Evolutionary conservation across 345 rosid species (phyloP), one percentile per base, ranked within the genome.

Genomic region (Eucalyptus regnans): DNA sequence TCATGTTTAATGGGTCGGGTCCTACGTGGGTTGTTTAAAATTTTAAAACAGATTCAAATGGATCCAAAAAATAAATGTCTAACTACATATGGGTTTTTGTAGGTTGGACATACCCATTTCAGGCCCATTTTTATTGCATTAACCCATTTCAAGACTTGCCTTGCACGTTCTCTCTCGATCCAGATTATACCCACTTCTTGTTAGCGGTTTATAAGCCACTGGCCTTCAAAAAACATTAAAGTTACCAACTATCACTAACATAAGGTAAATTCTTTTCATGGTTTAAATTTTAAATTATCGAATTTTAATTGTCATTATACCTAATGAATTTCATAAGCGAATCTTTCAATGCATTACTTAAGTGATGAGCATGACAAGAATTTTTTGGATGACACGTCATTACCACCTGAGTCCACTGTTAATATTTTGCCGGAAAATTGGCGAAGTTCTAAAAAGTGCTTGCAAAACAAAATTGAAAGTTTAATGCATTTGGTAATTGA

Each of bases 161-260:
- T 68, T 68, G 18, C 80, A 33, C 7, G 41, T 68, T 33, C 44
- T 68, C 80, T 68, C 44, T 68, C 9, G 80, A 10, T 68, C 80
- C 12, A 68, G 8, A 68, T 68, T 16, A 33, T 33, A 33, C 12
- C 80, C 41, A 31, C 18, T 94, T 98, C 90, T 88, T 97, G 93
- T 90, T 98, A 88, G 98, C 98, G 88, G 94, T 97, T 90, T 96
- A 94, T 89, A 91, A 96, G 80, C 99, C 97, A 3, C 93, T 86
- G 89, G 99, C 97, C 88, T 95, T 95, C 66, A 92, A 92, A 89
- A 92, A 91, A 89, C 95, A 96, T 85, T 97, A 94, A 86, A 62
- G 88, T 12, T 33, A 7, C 43, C 12, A 17, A 31, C 80, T 33
- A 33, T 33, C 44, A 68, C 12, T 33, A 31, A 16, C 41, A 68